Evolutionary conservation across 78 protist species (phyloP).

Genomic region (Paratrimastix pyriformis): DNA sequence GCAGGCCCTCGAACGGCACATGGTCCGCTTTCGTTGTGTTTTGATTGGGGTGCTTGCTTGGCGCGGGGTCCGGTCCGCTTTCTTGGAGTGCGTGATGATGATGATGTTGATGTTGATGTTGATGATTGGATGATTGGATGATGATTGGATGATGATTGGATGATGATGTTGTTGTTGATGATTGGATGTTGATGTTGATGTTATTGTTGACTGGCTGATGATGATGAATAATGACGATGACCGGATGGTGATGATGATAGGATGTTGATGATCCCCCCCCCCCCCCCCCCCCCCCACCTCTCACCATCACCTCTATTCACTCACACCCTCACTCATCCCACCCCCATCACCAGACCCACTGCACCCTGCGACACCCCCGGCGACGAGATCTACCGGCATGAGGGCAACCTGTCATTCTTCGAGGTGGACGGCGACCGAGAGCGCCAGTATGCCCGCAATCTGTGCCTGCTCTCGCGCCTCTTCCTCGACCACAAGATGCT

Average conservation of each 20-base stretch:
- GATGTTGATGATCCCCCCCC: neutral
- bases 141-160: too few species aligned
- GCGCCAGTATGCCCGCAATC: neutral
- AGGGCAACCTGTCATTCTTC: constrained; percentile 1
- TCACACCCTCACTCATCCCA: neutral
- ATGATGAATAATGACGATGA: too few species aligned
- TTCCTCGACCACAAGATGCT: constrained; percentile 22
- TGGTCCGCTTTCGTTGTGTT: neutral
- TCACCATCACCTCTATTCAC: neutral
- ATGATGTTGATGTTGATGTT: too few species aligned
- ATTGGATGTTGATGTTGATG: too few species aligned
- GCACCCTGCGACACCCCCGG: constrained; percentile 15
- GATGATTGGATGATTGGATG: too few species aligned
- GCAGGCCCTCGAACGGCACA: neutral
- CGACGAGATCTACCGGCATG: constrained; percentile 9
- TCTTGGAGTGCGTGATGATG: neutral
- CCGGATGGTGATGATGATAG: neutral
- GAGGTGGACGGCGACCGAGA: constrained; percentile 12
- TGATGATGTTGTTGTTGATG: too few species aligned
- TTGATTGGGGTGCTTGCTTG: neutral
- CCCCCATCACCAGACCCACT: neutral
- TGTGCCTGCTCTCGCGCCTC: constrained; percentile 6
- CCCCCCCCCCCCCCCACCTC: too few species aligned
- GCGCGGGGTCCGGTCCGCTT: neutral
- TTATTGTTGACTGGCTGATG: too few species aligned